phyloP scores from a whole-genome alignment of 345 rosid genomes.

The Eucalyptus grandis region DNA sequence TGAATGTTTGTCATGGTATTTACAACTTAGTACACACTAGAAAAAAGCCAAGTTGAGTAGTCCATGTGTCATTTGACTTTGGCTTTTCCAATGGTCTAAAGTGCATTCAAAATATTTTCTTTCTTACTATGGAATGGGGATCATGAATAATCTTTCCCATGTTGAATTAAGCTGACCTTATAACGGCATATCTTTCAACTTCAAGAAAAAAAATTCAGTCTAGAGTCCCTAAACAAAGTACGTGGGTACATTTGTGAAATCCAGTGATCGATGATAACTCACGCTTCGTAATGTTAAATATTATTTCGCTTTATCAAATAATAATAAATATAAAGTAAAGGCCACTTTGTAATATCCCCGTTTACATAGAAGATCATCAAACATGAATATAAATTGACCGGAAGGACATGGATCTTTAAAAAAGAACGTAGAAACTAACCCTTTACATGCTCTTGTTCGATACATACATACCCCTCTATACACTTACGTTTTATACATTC shows the following conservation, averaged over 20 bases:
- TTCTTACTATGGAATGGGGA: neutral
- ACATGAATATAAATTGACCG: neutral
- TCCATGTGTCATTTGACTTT: neutral
- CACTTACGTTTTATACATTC: neutral
- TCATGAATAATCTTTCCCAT: neutral
- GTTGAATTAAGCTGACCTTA: neutral
- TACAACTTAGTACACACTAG: neutral
- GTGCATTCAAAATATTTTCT: neutral
- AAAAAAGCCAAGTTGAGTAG: neutral
- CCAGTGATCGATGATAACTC: neutral
- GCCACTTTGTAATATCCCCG: neutral
- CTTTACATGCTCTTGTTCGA: neutral
- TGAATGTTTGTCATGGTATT: neutral
- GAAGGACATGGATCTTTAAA: neutral
- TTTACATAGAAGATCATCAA: neutral
- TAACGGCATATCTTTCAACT: neutral
- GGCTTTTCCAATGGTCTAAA: neutral
- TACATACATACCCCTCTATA: neutral
- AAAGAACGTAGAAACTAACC: neutral
- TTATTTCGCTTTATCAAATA: neutral
- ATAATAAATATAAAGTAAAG: neutral
- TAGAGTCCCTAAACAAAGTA: no score
- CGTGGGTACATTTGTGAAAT: accelerated
- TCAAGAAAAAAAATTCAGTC: no score
- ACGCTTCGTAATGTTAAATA: accelerated